Base-by-base conservation (phyloP, 306 rosid species). In the Prunus campanulata region DNA sequence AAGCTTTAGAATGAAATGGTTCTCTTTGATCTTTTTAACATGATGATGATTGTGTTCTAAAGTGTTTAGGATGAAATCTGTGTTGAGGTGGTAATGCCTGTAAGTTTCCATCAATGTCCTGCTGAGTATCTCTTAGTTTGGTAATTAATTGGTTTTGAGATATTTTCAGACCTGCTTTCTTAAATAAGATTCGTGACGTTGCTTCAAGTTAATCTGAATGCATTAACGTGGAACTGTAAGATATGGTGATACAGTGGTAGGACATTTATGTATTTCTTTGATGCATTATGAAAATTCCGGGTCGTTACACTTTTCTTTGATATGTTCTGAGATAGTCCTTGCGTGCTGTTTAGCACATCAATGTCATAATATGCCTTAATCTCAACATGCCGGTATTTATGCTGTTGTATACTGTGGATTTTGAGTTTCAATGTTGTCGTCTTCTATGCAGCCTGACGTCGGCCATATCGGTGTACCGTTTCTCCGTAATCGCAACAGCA, bases 391-490 rank as follows among this genome's bases (percentile, higher is more conserved):
- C 2, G 24, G 59, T 61, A 18, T 50, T 74, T 59, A 5, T 61
- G 68, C n/a, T 80, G 59, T 79, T 66, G 5, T 70, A 56, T 56
- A 68, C 64, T 66, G n/a, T 63, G 68, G 74, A 55, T 64, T 46
- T 56, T 42, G 69, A 22, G 52, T n/a, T 83, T 61, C 71, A 74
- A 80, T 67, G 66, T 62, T 57, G 39, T 60, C 56, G 54, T 72
- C 82, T 76, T 83, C 22, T 77, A 60, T 82, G 71, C 90, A 88
- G 96, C 90, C 85, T 47, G 87, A 82, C 80, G 68, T 77, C 47
- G 89, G 87, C 78, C 89, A 79, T 64, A 75, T 68, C 52, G 87
- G 90, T 27, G 78, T 76, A 46, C 82, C 87, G 16, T 82, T 85
- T 83, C 59, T 75, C 19, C 75, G 86, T 66, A 87, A 72, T 82